Conservation (phyloP, 1,284 basidiomycete genomes). For the Wolfiporia cocos region DNA sequence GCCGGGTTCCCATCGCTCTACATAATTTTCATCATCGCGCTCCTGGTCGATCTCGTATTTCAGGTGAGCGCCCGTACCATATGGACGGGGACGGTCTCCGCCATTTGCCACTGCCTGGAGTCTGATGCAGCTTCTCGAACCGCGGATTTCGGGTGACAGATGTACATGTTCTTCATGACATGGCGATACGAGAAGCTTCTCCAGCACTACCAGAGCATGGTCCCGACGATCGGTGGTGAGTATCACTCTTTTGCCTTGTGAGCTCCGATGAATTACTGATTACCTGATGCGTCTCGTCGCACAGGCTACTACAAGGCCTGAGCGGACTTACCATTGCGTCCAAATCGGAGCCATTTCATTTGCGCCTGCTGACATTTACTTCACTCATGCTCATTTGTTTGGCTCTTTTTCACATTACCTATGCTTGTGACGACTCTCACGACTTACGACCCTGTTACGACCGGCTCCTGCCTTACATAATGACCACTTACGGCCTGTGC, state of each 20-base stretch:
- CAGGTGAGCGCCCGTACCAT: conserved; percentile 41
- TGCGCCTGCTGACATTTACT: conserved; percentile 3
- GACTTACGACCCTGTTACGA: conserved; percentile 19
- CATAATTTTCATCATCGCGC: conserved; percentile 59
- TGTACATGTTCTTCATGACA: conserved; percentile 69
- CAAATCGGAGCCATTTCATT: conserved; percentile 9
- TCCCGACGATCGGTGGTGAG: conserved; percentile 59
- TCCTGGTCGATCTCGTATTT: conserved; percentile 62
- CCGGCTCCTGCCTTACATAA: conserved; percentile 19
- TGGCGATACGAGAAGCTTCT: conserved; percentile 68
- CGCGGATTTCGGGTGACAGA: conserved; percentile 29
- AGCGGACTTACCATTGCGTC: conserved; percentile 10
- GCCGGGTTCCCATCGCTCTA: conserved; percentile 61
- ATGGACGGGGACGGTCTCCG: too few relatives aligned
- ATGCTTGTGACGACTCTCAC: conserved; percentile 19
- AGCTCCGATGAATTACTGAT: conserved; percentile 1
- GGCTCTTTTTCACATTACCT: conserved; percentile 6
- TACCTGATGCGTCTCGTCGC: conserved; percentile 2
- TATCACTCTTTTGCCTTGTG: conserved; percentile 6
- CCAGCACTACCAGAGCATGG: conserved; percentile 60
- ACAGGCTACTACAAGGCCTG: conserved; percentile 26
- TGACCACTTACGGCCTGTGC: conserved; percentile 4
- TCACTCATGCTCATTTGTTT: conserved; percentile 4
- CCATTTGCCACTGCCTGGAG: too few relatives aligned
- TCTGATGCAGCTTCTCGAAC: conserved; percentile 10